A percentile compares a stretch with the other conserved stretches of the same genome.
Evolutionary conservation across 208 protist genomes (phyloP).

Genomic region (Acanthamoeba sp.): DNA sequence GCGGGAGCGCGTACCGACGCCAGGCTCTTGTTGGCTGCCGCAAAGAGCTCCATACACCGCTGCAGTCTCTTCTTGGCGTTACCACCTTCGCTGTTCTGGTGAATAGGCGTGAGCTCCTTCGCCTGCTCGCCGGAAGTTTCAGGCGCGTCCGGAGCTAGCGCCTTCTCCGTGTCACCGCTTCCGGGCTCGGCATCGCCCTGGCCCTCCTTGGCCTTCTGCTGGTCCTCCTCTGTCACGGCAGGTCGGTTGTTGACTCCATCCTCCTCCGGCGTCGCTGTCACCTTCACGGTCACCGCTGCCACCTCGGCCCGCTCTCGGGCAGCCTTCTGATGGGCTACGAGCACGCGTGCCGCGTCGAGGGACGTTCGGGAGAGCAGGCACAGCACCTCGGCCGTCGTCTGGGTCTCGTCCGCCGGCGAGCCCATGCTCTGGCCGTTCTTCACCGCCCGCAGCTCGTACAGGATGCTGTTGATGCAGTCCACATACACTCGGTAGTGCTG

Average conservation of each 20-base stretch:
- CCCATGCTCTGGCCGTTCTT: neutral
- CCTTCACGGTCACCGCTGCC: neutral
- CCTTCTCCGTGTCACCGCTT: slow-evolving; percentile 1
- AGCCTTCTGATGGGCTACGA: neutral
- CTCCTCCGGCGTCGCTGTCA: neutral
- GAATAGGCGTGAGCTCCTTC: neutral
- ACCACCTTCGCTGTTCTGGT: neutral
- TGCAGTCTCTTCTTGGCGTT: slow-evolving; percentile 20
- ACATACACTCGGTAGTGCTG: slow-evolving; percentile 18
- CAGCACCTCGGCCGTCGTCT: slow-evolving; percentile 9
- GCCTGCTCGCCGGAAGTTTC: neutral
- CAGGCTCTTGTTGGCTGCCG: slow-evolving; percentile 3
- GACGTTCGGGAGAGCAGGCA: slow-evolving; percentile 7
- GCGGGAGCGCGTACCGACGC: neutral
- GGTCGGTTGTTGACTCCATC: neutral
- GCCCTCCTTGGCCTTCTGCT: slow-evolving; percentile 42
- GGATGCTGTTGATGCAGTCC: slow-evolving; percentile 4
- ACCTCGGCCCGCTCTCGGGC: neutral
- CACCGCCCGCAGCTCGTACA: neutral
- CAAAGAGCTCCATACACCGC: slow-evolving; percentile 35
- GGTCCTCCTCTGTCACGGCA: neutral
- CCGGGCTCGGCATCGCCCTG: slow-evolving; percentile 8
- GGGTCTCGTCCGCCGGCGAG: neutral
- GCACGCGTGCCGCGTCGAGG: slow-evolving; percentile 37
- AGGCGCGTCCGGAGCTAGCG: neutral